Evolutionary conservation across 257 asterid species (phyloP), one percentile per base, ranked within the genome.

Genomic region (Henckelia pumila): DNA sequence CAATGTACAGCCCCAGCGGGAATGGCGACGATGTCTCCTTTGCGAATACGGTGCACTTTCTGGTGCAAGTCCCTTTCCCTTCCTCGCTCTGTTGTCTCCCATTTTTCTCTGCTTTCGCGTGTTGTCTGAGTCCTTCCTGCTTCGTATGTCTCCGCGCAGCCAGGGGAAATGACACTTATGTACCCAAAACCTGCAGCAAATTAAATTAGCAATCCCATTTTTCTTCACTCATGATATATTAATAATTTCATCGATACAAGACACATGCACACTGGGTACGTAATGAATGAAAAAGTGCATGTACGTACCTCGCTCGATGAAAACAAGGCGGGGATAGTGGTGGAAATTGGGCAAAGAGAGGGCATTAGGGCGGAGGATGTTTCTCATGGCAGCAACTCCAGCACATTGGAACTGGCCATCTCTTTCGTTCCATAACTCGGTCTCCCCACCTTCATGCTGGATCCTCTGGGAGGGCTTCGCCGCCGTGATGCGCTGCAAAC

Each of bases 1-100:
- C 96, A 89, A 57, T 89, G 95, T 29, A 79, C 85, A 0, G 85
- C 85, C 1, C 90, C 92, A 0, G 90, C 82, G 1, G 95, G 95
- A 55, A 89, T 40, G 0, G 90, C 92, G 9, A 87, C 20, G n/a
- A 89, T 56, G 50, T 85, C 96, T 26, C 96, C 96, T 44, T 61
- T 28, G 9, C 83, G 77, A 53, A 89, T 72, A 4, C 81, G 81
- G 71, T 78, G 95, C 0, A 89, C 81, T 66, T 74, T 85, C 69
- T 89, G 95, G 81, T 89, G 95, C 75, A 69, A 73, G 60, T 87
- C 95, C 37, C 53, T 59, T 47, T 7, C 33, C 2, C 66, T 71
- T 35, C 71, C 67, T 19, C 29, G 17, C 50, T 62, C 56, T 66
- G 61, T 6, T 16, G 17, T 44, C 56, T 73, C 62, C 66, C 57